Conservation (phyloP, 139 green algal genomes). For the Ettlia oleoabundans region DNA sequence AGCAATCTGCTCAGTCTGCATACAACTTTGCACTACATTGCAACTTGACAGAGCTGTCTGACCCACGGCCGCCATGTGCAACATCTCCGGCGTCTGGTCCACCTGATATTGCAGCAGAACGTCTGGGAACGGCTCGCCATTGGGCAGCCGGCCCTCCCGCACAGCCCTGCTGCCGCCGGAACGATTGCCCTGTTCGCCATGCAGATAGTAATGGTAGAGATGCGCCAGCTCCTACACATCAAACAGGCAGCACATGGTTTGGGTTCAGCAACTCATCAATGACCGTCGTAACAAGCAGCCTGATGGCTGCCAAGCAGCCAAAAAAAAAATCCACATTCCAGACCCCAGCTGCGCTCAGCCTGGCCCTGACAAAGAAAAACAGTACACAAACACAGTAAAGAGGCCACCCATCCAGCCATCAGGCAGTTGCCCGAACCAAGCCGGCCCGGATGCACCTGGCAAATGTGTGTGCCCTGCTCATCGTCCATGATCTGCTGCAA, state of each 20-base stretch:
- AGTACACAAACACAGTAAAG: too few relatives aligned
- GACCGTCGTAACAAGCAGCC: too few relatives aligned
- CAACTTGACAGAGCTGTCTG: too few relatives aligned
- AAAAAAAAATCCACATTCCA: too few relatives aligned
- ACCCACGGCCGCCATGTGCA: too few relatives aligned
- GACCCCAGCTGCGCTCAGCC: neutral
- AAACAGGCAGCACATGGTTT: neutral
- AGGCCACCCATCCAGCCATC: too few relatives aligned
- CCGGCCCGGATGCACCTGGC: slow-evolving; percentile 5
- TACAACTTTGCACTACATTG: too few relatives aligned
- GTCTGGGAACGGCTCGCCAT: slow-evolving; percentile 63
- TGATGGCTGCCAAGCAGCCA: too few relatives aligned
- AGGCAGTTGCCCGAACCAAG: too few relatives aligned
- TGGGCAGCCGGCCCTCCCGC: slow-evolving; percentile 51
- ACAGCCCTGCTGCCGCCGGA: neutral
- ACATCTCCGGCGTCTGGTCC: neutral
- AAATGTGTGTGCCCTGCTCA: slow-evolving; percentile 37
- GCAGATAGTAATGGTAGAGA: slow-evolving; percentile 90
- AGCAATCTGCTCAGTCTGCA: too few relatives aligned
- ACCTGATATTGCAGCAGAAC: slow-evolving; percentile 64
- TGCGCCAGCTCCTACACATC: slow-evolving; percentile 73
- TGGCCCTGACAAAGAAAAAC: neutral
- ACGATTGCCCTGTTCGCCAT: slow-evolving; percentile 69
- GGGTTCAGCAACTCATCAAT: neutral
- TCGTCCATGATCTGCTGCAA: slow-evolving; percentile 56